Evolutionary conservation across 495 filamentous ascomycete species (phyloP), one percentile per base, ranked within the genome.

Genomic region (Penicillium pulvis): DNA sequence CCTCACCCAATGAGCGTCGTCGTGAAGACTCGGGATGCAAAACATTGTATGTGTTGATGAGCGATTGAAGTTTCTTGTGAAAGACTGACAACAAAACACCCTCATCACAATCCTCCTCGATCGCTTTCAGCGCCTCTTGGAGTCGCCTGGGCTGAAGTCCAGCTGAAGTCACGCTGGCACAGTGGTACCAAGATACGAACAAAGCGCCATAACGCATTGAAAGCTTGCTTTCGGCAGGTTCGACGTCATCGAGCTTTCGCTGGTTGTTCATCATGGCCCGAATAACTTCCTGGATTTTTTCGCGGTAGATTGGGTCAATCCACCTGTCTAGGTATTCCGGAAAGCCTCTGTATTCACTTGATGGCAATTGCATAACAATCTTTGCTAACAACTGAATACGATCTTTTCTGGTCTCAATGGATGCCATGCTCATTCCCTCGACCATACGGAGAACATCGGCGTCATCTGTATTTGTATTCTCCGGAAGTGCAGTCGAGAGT

Each of bases 121-220:
- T 49, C 11, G 26, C 46, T n/a, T 2, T 17, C 28, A 49, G 46
- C 14, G 46, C 46, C 23, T 46, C 8, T 7, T 46, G 6, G 19
- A 46, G 43, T n/a, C 17, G 45, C 17, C 1, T n/a, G 8, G 12
- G 31, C 26, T 36, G 11, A 26, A 48, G 16, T n/a, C 57, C 52
- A 17, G 6, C 17, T 24, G n/a, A 39, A 28, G 10, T 50, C 39
- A 53, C 33, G 20, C 36, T 2, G 11, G 41, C 52, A 24, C 73
- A 70, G 36, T 73, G 70, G 9, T 75, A 53, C 72, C 75, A 81
- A 17, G 72, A 75, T 23, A 81, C 68, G 39, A 69, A 77, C 49
- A 77, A 64, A 14, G 67, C 60, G 2, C 69, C 68, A 7, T 70
- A 61, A 2, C 71, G 69, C 69, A 79, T 73, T 16, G 70, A 74